Evolutionary conservation across 2,329 filamentous ascomycete species (phyloP), one percentile per base, ranked within the genome.

Genomic region (Tolypocladium tropicale): DNA sequence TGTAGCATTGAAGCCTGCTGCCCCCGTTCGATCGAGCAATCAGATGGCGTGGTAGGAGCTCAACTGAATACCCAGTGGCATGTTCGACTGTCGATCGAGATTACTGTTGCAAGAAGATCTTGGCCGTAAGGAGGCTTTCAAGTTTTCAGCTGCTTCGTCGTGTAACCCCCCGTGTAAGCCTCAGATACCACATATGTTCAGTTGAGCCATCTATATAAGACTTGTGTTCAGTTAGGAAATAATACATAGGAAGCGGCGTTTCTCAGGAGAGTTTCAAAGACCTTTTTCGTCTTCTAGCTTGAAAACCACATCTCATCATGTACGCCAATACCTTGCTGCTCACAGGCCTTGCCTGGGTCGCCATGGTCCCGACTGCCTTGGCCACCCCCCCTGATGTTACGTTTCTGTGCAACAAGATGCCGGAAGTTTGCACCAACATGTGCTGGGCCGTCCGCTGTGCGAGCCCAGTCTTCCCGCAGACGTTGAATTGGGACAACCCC

Each of bases 361-460:
- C 30, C 32, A n/a, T 36, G 11, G 14, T 50, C 6, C 41, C 51
- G 3, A 34, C 52, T 4, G 36, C 46, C 4, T 16, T 52, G 3
- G 60, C 59, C 52, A 33, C 51, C 1, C 59, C 60, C 6, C 62
- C 62, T 36, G 61, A 64, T 52, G 53, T 63, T 30, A 62, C 57
- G 23, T 63, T 63, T 50, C 36, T 55, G 30, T 62, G 61, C 56
- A 50, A 59, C 54, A 55, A 55, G 43, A 59, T 59, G 53, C 57
- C 61, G 21, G 60, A 64, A 14, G 53, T 63, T 37, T 63, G 61
- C 56, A 58, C 56, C 25, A 64, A 63, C 61, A 64, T 64, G 58
- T 63, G 62, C 58, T 64, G 60, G 56, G 62, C 62, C 51, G 53
- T 59, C 41, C 62, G 60, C 43, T 63, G 62, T 55, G 62, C 58